phyloP scores from a whole-genome alignment of 148 eudicot genomes.

The Rheum nobile region DNA sequence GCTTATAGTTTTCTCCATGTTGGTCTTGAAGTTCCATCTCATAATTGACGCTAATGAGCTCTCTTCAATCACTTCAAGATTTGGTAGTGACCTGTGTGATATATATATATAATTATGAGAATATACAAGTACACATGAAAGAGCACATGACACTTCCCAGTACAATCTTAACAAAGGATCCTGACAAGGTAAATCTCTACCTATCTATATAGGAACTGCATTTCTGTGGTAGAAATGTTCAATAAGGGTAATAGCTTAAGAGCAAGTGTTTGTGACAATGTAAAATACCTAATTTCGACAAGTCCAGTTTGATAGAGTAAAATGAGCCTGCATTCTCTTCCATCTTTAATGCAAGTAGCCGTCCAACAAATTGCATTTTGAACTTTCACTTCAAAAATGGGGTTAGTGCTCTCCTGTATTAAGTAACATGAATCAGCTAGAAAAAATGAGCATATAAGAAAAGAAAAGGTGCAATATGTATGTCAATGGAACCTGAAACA shows the following conservation, averaged over 20 bases:
- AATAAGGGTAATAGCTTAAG: not conserved
- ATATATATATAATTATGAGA: not conserved
- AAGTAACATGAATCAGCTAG: slow-evolving; percentile 7
- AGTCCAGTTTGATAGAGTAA: slow-evolving; percentile 65
- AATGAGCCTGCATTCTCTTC: slow-evolving; percentile 40
- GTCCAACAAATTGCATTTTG: slow-evolving; percentile 57
- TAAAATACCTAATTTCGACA: slow-evolving; percentile 62
- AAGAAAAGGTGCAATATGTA: slow-evolving; percentile 5
- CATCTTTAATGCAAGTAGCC: slow-evolving; percentile 42
- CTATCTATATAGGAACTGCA: not conserved
- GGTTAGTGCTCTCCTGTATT: slow-evolving; percentile 44
- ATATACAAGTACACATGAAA: not conserved
- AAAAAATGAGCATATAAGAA: not conserved
- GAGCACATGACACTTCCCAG: not conserved
- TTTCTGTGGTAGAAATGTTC: not conserved
- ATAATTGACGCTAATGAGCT: slow-evolving; percentile 54
- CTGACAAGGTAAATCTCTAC: not conserved
- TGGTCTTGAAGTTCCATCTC: slow-evolving; percentile 77
- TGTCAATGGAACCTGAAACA: slow-evolving; percentile 46
- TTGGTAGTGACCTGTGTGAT: slow-evolving; percentile 61
- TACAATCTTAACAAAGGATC: not conserved
- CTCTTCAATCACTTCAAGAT: slow-evolving; percentile 55
- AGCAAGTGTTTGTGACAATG: not conserved
- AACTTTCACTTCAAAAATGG: slow-evolving; percentile 46
- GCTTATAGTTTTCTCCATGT: slow-evolving; percentile 72